Percentiles rank a stretch among this genome's conserved stretches.
phyloP scores from a whole-genome alignment of 306 rosid genomes.

The Sindora glabra region DNA sequence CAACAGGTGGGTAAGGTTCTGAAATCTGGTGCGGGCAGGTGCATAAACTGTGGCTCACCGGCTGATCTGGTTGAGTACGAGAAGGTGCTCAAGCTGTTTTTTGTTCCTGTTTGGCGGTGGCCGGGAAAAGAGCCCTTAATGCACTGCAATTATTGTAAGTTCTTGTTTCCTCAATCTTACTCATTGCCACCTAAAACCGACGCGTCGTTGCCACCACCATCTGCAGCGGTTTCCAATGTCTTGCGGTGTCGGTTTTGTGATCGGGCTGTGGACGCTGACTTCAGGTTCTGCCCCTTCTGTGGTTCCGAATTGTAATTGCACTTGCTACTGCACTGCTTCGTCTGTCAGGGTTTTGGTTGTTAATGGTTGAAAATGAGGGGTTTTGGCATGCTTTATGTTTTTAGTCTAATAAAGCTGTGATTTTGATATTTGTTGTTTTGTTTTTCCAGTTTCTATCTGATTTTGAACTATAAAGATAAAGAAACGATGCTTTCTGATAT shows the following conservation, averaged over 20 bases:
- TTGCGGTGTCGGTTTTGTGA: constrained; percentile 59
- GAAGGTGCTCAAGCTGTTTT: constrained; percentile 73
- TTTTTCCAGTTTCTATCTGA: too few species aligned
- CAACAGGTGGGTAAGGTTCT: constrained; percentile 67
- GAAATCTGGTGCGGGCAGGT: constrained; percentile 54
- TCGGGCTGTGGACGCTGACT: constrained; percentile 45
- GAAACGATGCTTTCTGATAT: too few species aligned
- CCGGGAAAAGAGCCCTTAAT: constrained; percentile 57
- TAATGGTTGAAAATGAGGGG: too few species aligned
- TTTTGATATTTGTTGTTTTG: too few species aligned
- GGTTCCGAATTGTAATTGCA: constrained; percentile 44
- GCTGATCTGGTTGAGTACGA: constrained; percentile 74
- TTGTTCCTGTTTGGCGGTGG: constrained; percentile 88
- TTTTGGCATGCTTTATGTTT: too few species aligned
- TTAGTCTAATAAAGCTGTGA: too few species aligned
- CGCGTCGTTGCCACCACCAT: neutral
- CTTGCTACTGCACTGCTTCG: too few species aligned
- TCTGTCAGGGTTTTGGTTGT: neutral
- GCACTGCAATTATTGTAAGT: constrained; percentile 55
- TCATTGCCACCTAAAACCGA: constrained; percentile 37
- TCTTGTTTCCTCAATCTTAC: constrained; percentile 46
- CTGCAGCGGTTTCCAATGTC: neutral
- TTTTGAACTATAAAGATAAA: too few species aligned
- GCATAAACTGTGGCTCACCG: constrained; percentile 48
- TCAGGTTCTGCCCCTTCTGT: constrained; percentile 76